Conservation (phyloP, 2,329 filamentous ascomycete genomes). For the Fusarium secorum region DNA sequence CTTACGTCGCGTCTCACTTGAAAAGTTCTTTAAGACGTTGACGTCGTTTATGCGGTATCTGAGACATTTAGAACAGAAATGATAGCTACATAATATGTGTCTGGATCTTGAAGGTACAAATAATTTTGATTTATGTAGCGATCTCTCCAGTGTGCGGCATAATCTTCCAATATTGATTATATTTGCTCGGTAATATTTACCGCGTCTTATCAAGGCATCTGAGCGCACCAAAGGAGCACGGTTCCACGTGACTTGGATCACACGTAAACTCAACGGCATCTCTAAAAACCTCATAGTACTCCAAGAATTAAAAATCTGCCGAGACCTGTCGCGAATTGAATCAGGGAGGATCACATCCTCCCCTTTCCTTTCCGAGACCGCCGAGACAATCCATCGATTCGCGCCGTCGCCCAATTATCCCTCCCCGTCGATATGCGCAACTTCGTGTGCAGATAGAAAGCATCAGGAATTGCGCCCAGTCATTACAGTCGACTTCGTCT, state of each 20-base stretch:
- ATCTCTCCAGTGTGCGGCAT: neutral
- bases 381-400: slow-evolving; percentile 20
- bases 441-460: slow-evolving; percentile 9
- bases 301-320: slow-evolving; percentile 2
- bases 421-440: neutral
- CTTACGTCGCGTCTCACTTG: slow-evolving; percentile 38
- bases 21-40: slow-evolving; percentile 10
- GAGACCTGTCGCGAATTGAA: slow-evolving; percentile 25
- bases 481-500: slow-evolving; percentile 17
- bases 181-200: neutral
- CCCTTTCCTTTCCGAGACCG: neutral
- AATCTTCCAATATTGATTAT: slow-evolving; percentile 10
- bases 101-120: neutral
- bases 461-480: slow-evolving; percentile 11
- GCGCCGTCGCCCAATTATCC: neutral
- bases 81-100: neutral
- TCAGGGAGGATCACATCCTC: neutral
- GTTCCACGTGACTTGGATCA: slow-evolving; percentile 30
- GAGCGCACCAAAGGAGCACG: slow-evolving; percentile 22
- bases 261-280: slow-evolving; percentile 12
- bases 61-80: neutral
- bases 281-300: neutral
- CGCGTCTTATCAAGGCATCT: slow-evolving; percentile 13
- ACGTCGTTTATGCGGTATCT: slow-evolving; percentile 4
- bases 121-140: neutral